Evolutionary conservation across 2,329 filamentous ascomycete genomes (phyloP), one percentile per base, ranked within the genome.

Genomic region (Juglanconis sp.): DNA sequence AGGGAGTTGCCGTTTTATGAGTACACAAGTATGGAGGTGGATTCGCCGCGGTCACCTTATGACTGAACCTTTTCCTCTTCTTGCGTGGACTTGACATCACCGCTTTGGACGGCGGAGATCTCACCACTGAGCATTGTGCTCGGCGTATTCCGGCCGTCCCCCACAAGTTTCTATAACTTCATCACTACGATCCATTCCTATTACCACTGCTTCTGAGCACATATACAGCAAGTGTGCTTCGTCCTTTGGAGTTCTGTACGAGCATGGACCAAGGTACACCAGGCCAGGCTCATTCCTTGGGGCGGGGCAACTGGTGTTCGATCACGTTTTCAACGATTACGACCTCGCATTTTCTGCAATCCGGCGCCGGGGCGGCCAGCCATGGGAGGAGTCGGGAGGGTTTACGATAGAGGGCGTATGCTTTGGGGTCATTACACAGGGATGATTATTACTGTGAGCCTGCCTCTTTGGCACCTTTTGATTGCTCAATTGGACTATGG

Each of bases 1-100:
- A 74, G 74, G 54, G 79, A 83, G 67, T 69, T 83, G 10, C 81
- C 81, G 1, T 82, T 81, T 65, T 82, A 76, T 64, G 74, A 74
- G 77, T 79, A 81, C 57, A 79, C 80, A 67, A 78, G 77, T 61
- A 82, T 82, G 77, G 79, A 83, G 64, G 72, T 82, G 57, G 78
- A 80, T 60, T 74, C 73, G 42, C 68, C 71, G n/a, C 73, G n/a
- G 42, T 52, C 55, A 8, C 55, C 47, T 44, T 46, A 57, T n/a
- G 36, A 15, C 7, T 32, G 31, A 52, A 31, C 54, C 10, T 52
- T 34, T 38, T n/a, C 17, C 13, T 59, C 56, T 50, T 47, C 40
- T 15, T 51, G 9, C 46, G 15, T n/a, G 5, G 9, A n/a, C 2
- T 3, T 24, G 17, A 11, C 5, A 24, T 31, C 24, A 24, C 3